Evolutionary conservation across 345 rosid species (phyloP).

Genomic region (Cardamine resedifolia): DNA sequence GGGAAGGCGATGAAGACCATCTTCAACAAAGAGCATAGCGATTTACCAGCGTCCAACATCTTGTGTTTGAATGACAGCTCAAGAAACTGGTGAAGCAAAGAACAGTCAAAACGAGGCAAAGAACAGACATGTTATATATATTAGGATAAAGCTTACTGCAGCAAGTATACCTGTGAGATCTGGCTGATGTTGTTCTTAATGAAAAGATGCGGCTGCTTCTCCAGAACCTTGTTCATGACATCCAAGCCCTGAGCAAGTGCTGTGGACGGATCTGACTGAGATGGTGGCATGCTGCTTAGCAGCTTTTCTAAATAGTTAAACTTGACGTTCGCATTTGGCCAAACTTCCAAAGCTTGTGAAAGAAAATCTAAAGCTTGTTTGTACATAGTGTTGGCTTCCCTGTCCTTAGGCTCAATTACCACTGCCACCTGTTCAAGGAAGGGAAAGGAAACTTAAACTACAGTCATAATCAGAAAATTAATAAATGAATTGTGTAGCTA

Average conservation of each 20-base stretch:
- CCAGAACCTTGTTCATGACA: conserved; percentile 97
- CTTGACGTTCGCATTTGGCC: conserved; percentile 96
- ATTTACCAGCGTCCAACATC: conserved; percentile 92
- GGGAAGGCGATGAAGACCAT: conserved; percentile 92
- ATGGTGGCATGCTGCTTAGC: conserved; percentile 77
- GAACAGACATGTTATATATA: conserved; percentile 11
- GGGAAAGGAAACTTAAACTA: conserved; percentile 22
- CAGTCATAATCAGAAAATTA: conserved; percentile 7
- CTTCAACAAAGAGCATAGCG: conserved; percentile 88
- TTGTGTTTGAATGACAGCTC: conserved; percentile 96
- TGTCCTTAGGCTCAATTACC: conserved; percentile 93
- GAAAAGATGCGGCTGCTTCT: conserved; percentile 94
- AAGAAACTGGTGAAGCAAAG: conserved; percentile 61
- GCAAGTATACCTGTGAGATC: conserved; percentile 75
- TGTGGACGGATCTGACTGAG: conserved; percentile 94
- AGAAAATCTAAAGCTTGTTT: conserved; percentile 89
- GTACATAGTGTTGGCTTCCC: conserved; percentile 86
- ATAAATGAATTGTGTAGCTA: neutral
- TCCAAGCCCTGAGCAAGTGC: conserved; percentile 96
- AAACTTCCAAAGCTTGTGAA: conserved; percentile 94
- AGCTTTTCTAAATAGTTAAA: conserved; percentile 93
- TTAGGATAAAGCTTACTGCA: conserved; percentile 19
- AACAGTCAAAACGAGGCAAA: conserved; percentile 26
- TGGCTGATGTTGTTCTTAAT: conserved; percentile 84
- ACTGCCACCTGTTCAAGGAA: conserved; percentile 73